These are phyloP conservation scores for Termitomyces sp. DNA, from an alignment of 768 basidiomycete species.

Conservation along the genomic window DNA sequence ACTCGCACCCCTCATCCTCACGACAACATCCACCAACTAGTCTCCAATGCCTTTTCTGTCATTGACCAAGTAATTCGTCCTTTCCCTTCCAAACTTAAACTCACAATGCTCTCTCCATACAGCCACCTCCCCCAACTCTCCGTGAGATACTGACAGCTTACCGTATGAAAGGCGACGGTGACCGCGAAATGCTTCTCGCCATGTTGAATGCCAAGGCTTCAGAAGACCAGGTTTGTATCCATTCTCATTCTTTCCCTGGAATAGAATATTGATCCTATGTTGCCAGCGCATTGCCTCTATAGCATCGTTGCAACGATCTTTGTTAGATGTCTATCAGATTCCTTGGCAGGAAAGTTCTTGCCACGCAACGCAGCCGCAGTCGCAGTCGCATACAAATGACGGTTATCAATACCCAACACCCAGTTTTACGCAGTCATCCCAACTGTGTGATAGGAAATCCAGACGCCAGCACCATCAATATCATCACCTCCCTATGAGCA, in stretches of 20 bases:
- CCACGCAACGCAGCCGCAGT: constrained; percentile 15
- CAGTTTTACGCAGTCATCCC: constrained; percentile 30
- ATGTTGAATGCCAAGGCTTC: constrained; percentile 91
- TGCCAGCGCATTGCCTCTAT: constrained; percentile 66
- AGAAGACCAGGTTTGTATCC: constrained; percentile 75
- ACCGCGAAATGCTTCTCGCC: constrained; percentile 85
- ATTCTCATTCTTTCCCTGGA: not conserved
- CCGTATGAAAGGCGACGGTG: constrained; percentile 80
- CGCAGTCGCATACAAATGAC: constrained; percentile 20
- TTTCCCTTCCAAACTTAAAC: constrained; percentile 5
- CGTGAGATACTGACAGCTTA: constrained; percentile 87
- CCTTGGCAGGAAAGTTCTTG: constrained; percentile 16
- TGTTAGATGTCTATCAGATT: constrained; percentile 56
- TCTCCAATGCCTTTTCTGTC: constrained; percentile 31
- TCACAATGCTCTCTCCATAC: constrained; percentile 12
- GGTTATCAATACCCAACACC: constrained; percentile 35
- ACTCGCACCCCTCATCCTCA: constrained; percentile 20
- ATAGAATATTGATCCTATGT: not conserved
- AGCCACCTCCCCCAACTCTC: constrained; percentile 77
- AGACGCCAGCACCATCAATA: constrained; percentile 28
- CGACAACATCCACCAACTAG: constrained; percentile 26
- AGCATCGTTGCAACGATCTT: constrained; percentile 62
- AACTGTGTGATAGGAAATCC: constrained; percentile 24
- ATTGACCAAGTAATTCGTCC: constrained; percentile 34
- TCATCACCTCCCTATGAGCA: constrained; percentile 22